Base-by-base conservation (phyloP, 1,139 yeast species). In the Zhuliangozyma parablackwelliae region DNA sequence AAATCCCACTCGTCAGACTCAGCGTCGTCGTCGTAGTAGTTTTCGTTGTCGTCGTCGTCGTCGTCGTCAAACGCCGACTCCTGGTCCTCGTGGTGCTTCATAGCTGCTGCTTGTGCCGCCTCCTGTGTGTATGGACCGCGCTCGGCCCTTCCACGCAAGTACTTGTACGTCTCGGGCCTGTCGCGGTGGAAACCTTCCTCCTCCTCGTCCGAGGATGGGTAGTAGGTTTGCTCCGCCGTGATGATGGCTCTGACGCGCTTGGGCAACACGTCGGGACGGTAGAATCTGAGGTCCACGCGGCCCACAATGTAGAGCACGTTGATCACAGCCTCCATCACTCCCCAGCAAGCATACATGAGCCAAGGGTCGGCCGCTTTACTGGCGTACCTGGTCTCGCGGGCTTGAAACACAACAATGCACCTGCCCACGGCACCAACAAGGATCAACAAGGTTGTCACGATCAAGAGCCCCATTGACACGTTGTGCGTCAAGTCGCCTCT, bases 241-340 rank as follows among this genome's bases (percentile, higher is more conserved):
- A 66, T 54, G 44, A 68, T 66, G 10, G 59, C 51, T 45, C 71
- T 54, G 30, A 68, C 69, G 39, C 51, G 54, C 12, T 47, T 49
- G 2, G 74, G 74, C 43, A 69, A 62, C 10, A 54, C 49, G 51
- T 69, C 74, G 31, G 75, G 75, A 45, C 71, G 61, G 55, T 69
- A 69, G 54, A 69, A 69, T 41, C 75, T 52, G 45, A 69, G 61
- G 48, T 69, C 75, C 27, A 65, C 72, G 52, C 75, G 61, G 10
- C 74, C 73, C 21, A 68, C 47, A 34, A 69, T 51, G 45, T 67
- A 69, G 28, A 67, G 46, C 5, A 59, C 21, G 46, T 67, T 63
- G 35, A 65, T 61, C 26, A 68, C 45, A 10, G 48, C 44, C 49
- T 69, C 75, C 29, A 65, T 59, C 8, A 56, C 51, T 13, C 74